Evolutionary conservation across 352 stramenopile species (phyloP), one percentile per base, ranked within the genome.

Genomic region (Thraustochytrium striatum): DNA sequence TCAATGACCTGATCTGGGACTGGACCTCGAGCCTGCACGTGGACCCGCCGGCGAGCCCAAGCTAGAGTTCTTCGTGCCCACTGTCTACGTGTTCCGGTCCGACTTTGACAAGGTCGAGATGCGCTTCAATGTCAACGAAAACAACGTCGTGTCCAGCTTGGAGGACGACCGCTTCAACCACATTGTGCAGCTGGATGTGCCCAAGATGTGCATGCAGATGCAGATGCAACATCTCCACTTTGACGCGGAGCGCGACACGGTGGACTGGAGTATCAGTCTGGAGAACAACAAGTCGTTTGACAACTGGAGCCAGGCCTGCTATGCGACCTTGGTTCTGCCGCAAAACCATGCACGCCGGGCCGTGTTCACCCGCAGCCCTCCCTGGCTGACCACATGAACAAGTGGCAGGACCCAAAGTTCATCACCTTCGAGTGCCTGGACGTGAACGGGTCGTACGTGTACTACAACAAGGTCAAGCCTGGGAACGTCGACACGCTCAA

Each of bases 51-150:
- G 25, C 25, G 44, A 58, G 13, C 16, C 43, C 0, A 75, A 75
- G 25, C 39, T 75, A 16, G 65, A 75, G 50, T 75, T 75, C 32
- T 75, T 75, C 52, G 50, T 38, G 44, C 65, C 65, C n/a, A 75
- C 61, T 30, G 50, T 32, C 13, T 75, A 75, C 65, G 50, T 30
- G 2, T 55, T 75, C 7, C 65, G 68, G 47, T 39, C 44, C 21
- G 65, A 75, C n/a, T 61, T 75, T 1, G 65, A 75, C 65, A 30
- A 38, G 19, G 65, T 61, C 25, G 44, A 58, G 13, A 38, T 11
- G 41, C n/a, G 65, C 9, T 38, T 75, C 3, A 75, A 75, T 30
- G 65, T 75, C 30, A 75, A 75, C 36, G 65, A 75, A 33, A 44
- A 75, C 43, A 75, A 75, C 30, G 65, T 75, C 11, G 35, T 75